Evolutionary conservation across 495 filamentous ascomycete species (phyloP).

Genomic region (Podospora tetraspora): DNA sequence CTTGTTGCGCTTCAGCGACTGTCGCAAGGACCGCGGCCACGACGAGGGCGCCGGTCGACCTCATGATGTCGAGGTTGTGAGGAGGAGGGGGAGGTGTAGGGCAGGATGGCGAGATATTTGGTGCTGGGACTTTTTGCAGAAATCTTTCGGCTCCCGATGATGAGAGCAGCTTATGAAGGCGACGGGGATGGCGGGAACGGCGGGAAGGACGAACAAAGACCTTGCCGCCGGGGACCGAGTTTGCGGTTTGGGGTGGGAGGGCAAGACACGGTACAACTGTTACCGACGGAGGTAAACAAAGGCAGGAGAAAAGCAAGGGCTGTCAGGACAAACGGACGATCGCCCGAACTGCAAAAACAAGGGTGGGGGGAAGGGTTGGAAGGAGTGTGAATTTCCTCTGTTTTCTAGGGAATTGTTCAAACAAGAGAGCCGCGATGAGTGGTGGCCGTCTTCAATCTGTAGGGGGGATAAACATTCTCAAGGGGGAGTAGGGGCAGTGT

Average conservation of each 20-base stretch:
- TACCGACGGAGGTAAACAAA: not conserved
- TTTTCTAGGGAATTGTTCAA: not conserved
- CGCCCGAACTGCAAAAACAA: not conserved
- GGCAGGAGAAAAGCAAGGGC: not conserved
- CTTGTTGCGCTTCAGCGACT: conserved; percentile 23
- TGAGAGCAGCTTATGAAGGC: not conserved
- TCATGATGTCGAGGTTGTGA: conserved; percentile 18
- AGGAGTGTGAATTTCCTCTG: not conserved
- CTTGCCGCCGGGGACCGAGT: not conserved
- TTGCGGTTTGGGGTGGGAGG: not conserved
- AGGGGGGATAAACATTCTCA: no score
- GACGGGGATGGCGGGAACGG: not conserved
- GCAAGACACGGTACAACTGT: not conserved
- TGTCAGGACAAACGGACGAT: not conserved
- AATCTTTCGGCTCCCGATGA: no score
- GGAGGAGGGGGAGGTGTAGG: no score
- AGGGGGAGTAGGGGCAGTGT: no score
- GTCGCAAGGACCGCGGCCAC: conserved; percentile 31
- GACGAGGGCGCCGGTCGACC: conserved; percentile 18
- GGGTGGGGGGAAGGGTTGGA: not conserved
- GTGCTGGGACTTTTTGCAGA: not conserved
- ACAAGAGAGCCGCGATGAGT: not conserved
- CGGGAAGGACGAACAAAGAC: not conserved
- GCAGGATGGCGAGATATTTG: not conserved
- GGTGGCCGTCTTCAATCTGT: not conserved